phyloP scores from a whole-genome alignment of 2,329 filamentous ascomycete genomes.

The Pseudohalonectria lignicola region DNA sequence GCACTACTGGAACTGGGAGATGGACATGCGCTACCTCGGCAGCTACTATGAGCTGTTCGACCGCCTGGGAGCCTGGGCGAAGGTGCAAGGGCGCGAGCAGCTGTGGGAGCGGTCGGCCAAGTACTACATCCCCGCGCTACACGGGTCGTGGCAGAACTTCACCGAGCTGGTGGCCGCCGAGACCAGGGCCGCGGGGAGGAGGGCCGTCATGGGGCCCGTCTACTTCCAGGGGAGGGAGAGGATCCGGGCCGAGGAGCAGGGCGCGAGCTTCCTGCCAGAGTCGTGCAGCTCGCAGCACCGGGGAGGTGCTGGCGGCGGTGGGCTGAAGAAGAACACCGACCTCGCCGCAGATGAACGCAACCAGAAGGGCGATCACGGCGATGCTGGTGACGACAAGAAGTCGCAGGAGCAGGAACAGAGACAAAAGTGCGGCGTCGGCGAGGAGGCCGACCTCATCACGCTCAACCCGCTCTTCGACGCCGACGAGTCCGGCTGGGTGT shows the following conservation, averaged over 20 bases:
- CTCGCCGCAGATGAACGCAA: slow-evolving; percentile 6
- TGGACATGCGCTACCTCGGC: slow-evolving; percentile 55
- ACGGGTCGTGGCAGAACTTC: slow-evolving; percentile 65
- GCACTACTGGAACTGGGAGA: slow-evolving; percentile 62
- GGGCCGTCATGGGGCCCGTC: slow-evolving; percentile 61
- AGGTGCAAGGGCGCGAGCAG: slow-evolving; percentile 55
- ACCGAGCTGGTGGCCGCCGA: slow-evolving; percentile 52
- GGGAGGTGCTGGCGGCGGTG: slow-evolving; percentile 39
- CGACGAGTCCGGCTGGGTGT: slow-evolving; percentile 61
- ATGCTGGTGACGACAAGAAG: slow-evolving; percentile 7
- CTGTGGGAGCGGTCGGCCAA: slow-evolving; percentile 69
- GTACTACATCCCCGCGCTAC: slow-evolving; percentile 64
- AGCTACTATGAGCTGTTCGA: slow-evolving; percentile 66
- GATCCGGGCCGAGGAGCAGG: slow-evolving; percentile 39
- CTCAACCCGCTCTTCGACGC: slow-evolving; percentile 70
- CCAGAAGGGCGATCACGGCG: slow-evolving; percentile 3
- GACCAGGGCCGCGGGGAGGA: slow-evolving; percentile 35
- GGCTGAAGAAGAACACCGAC: too few relatives aligned
- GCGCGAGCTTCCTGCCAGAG: slow-evolving; percentile 34
- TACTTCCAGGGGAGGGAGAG: slow-evolving; percentile 34
- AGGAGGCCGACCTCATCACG: slow-evolving; percentile 45
- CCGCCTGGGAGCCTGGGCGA: slow-evolving; percentile 54
- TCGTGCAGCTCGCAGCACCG: slow-evolving; percentile 28
- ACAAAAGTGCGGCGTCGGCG: slow-evolving; percentile 49
- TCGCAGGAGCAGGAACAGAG: slow-evolving; percentile 6